phyloP scores from a whole-genome alignment of 805 yeast species.

The Myxozyma udenii region DNA sequence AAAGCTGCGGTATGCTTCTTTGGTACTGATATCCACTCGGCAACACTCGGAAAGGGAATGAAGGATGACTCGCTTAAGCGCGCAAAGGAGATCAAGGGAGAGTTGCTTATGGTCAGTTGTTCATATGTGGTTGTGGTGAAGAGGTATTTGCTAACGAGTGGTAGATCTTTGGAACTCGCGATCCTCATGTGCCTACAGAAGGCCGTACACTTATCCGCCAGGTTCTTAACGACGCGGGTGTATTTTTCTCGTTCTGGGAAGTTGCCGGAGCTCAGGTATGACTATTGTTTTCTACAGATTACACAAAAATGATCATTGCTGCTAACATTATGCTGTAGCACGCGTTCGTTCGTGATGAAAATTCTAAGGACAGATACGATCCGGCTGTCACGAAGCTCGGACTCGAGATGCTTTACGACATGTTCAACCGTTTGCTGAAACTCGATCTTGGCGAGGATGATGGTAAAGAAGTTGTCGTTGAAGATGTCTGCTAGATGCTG shows the following conservation, averaged over 20 bases:
- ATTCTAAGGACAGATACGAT: constrained; percentile 76
- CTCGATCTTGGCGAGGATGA: constrained; percentile 65
- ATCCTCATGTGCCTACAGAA: constrained; percentile 73
- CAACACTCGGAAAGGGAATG: constrained; percentile 59
- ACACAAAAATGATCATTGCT: too few relatives aligned
- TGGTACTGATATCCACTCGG: constrained; percentile 75
- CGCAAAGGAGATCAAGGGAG: constrained; percentile 53
- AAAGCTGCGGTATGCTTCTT: constrained; percentile 71
- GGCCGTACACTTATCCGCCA: constrained; percentile 71
- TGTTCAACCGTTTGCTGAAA: constrained; percentile 65
- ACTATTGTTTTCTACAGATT: background rate
- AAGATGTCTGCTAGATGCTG: constrained; percentile 59
- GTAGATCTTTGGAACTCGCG: constrained; percentile 67
- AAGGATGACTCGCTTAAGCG: constrained; percentile 65
- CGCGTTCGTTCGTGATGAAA: constrained; percentile 76
- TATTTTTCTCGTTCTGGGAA: constrained; percentile 68
- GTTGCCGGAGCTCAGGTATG: constrained; percentile 56
- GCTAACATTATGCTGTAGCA: constrained; percentile 56
- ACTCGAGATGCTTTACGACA: constrained; percentile 63
- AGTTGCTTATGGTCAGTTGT: constrained; percentile 47
- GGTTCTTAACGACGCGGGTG: constrained; percentile 55
- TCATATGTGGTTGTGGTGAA: background rate
- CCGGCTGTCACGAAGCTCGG: constrained; percentile 71
- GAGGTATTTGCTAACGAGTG: background rate
- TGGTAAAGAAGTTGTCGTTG: constrained; percentile 50